Base-by-base conservation (phyloP, 306 rosid genomes). In the Castanea sativa region DNA sequence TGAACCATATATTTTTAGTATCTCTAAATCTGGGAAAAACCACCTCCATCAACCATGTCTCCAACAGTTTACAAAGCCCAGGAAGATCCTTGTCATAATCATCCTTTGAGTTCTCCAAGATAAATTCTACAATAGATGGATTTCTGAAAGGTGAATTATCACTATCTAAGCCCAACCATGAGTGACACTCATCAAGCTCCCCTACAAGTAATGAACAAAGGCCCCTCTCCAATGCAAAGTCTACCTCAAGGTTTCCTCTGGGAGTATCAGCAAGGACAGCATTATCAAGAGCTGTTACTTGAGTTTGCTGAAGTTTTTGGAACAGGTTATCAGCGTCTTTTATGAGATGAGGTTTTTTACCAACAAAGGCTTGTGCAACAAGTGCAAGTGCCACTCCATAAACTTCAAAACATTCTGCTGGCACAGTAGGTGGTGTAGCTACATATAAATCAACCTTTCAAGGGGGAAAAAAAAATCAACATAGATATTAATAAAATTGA, bases 351-450 rank as follows among this genome's bases (percentile, higher is more conserved):
- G 97, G 98, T 73, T 93, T 90, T 86, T 91, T 95, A 78, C 89
- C 93, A 73, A 90, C 88, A 81, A 95, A 88, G 77, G 96, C 98
- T 70, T 89, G 93, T 38, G 97, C 94, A 86, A 95, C 99, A 67
- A 95, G 89, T 10, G 99, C 99, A 83, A 95, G 96, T 51, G 98
- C 98, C 78, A 95, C 97, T 75, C 98, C 97, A 70, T 95, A 95
- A 4, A 93, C 99, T 86, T 95, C 98, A 89, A 90, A 95, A 87
- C 98, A 87, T 87, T 93, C 99, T 12, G 97, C 98, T 30, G 99
- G 98, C 83, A 93, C 92, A 81, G 92, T 93, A 79, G 89, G 89
- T 61, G 99, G 99, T 59, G 99, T 95, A 71, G 97, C 92, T 30
- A 90, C 98, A 78, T 91, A 95, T 79, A 95, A 90, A 73, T 95